phyloP scores from a whole-genome alignment of 2,329 filamentous ascomycete genomes.

The Pyricularia grisea region DNA sequence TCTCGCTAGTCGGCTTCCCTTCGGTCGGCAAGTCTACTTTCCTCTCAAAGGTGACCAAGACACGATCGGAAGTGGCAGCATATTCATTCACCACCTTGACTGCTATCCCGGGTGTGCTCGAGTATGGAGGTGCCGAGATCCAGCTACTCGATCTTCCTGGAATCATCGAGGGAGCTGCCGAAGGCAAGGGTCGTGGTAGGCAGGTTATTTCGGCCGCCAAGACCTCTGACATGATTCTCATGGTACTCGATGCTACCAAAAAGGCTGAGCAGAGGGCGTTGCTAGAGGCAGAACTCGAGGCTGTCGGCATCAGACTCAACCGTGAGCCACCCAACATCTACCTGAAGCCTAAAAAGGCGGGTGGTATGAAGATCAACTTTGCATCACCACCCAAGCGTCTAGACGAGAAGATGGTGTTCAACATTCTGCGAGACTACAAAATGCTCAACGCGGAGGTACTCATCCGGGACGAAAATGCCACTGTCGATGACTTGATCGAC shows the following conservation, averaged over 20 bases:
- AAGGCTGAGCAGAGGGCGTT: constrained; percentile 84
- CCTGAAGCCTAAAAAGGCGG: constrained; percentile 88
- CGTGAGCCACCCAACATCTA: constrained; percentile 95
- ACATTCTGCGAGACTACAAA: constrained; percentile 97
- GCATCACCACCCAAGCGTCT: constrained; percentile 78
- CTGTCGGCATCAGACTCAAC: constrained; percentile 90
- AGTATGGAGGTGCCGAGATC: constrained; percentile 96
- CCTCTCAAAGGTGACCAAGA: constrained; percentile 97
- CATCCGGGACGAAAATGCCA: constrained; percentile 87
- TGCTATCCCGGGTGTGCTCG: constrained; percentile 91
- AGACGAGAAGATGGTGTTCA: constrained; percentile 97
- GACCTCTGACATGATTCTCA: constrained; percentile 93
- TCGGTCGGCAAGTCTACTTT: constrained; percentile 99
- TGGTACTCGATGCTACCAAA: constrained; percentile 96
- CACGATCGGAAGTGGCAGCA: constrained; percentile 87
- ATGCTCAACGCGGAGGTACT: constrained; percentile 96
- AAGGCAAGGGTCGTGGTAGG: constrained; percentile 89
- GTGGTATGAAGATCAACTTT: constrained; percentile 98
- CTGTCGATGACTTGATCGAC: constrained; percentile 97
- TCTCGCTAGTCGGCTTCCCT: constrained; percentile 95
- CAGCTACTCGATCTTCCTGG: constrained; percentile 95
- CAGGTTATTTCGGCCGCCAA: constrained; percentile 98
- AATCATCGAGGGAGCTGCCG: constrained; percentile 94
- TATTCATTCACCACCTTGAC: constrained; percentile 98
- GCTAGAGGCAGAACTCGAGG: constrained; percentile 85